Conservation (phyloP, 169 alveolate species). For the Eimeria mitis region DNA sequence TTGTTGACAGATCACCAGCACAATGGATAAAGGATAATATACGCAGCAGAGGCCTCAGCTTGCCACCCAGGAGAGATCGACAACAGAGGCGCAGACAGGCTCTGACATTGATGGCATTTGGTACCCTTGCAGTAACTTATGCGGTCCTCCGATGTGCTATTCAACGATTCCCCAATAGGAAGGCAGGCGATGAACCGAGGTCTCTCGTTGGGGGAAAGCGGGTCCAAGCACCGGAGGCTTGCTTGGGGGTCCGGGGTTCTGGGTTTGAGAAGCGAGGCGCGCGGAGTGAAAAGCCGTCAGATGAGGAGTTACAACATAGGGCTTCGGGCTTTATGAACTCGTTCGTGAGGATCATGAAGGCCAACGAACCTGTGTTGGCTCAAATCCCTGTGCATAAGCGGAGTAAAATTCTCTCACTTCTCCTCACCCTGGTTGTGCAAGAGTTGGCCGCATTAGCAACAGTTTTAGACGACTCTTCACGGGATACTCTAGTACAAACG, state of each 20-base stretch:
- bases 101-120: not conserved
- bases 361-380: constrained; percentile 13
- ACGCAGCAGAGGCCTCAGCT: not conserved
- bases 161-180: not conserved
- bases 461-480: not conserved
- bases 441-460: constrained; percentile 25
- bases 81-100: constrained; percentile 5
- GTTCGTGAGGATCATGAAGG: not conserved
- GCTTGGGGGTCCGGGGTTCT: not conserved
- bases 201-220: not conserved
- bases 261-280: not conserved
- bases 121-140: not conserved
- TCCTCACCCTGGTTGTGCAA: constrained; percentile 15
- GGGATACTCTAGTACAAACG: not conserved
- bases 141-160: constrained; percentile 18
- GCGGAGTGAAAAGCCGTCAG: not conserved
- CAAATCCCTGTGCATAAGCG: constrained; percentile 5
- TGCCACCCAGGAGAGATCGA: not conserved
- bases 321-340: not conserved
- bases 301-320: not conserved
- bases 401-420: not conserved
- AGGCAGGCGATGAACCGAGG: not conserved
- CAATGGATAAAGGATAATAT: not conserved
- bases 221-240: not conserved
- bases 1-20: not conserved